Conservation (phyloP, 2,329 filamentous ascomycete species). For the Colletotrichum sp. region DNA sequence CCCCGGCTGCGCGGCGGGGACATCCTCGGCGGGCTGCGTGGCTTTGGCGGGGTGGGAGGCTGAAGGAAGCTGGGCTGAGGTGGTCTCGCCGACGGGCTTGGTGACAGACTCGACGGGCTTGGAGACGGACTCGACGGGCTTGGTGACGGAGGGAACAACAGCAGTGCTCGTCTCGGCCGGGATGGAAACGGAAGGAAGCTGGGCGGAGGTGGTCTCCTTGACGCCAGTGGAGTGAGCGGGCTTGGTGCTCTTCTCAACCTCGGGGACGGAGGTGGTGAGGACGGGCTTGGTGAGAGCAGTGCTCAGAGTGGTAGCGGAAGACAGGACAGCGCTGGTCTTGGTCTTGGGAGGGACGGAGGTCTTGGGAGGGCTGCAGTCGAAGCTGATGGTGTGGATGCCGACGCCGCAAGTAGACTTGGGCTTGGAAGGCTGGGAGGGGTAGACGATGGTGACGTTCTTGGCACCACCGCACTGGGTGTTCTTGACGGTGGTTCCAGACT, state of each 20-base stretch:
- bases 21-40: too few species aligned
- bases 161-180: conserved; percentile 19
- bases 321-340: conserved; percentile 6
- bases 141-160: conserved; percentile 9
- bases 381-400: conserved; percentile 75
- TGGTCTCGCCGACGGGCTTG: too few species aligned
- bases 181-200: conserved; percentile 1
- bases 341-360: conserved; percentile 14
- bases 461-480: conserved; percentile 95
- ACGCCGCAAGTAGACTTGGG: conserved; percentile 69
- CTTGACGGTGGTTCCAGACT: conserved; percentile 70
- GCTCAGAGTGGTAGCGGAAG: conserved; percentile 18
- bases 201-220: conserved; percentile 2
- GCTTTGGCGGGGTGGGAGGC: too few species aligned
- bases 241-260: conserved; percentile 23
- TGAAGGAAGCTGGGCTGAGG: too few species aligned
- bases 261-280: conserved; percentile 20
- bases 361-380: conserved; percentile 64
- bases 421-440: conserved; percentile 60
- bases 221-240: conserved; percentile 6
- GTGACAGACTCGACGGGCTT: neutral
- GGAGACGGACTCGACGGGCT: conserved; percentile 15
- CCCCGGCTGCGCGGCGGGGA: too few species aligned
- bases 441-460: conserved; percentile 76
- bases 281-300: conserved; percentile 22